A percentile compares a stretch with the other conserved stretches of the same genome.
Conservation (phyloP, 2,329 filamentous ascomycete genomes). For the Domatiomyces catenatus region DNA sequence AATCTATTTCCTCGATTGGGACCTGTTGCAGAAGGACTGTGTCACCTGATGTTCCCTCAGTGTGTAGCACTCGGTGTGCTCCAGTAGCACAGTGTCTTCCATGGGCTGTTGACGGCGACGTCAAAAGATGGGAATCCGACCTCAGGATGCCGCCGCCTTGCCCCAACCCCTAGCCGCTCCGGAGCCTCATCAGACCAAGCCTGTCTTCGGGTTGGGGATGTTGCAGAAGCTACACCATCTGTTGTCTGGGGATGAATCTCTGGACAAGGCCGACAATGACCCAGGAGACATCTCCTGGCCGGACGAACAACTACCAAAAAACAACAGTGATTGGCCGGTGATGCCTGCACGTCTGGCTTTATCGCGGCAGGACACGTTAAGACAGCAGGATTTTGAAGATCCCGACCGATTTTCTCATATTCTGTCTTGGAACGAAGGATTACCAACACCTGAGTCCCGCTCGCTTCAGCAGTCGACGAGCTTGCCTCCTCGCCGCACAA, state of each 20-base stretch:
- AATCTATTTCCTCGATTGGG: background rate
- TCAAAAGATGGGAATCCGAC: conserved; percentile 14
- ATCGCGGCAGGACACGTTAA: conserved; percentile 63
- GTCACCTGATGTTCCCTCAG: background rate
- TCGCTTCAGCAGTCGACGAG: conserved; percentile 21
- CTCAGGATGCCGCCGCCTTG: conserved; percentile 10
- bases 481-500: conserved; percentile 27
- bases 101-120: background rate
- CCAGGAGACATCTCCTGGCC: background rate
- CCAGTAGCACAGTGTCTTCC: background rate
- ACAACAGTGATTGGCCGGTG: conserved; percentile 5
- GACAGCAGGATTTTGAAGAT: conserved; percentile 66
- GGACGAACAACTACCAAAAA: background rate
- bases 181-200: conserved; percentile 10
- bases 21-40: background rate
- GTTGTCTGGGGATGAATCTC: conserved; percentile 11
- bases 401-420: conserved; percentile 56
- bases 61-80: background rate
- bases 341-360: conserved; percentile 55
- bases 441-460: conserved; percentile 53
- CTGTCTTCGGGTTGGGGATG: conserved; percentile 27
- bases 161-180: conserved; percentile 8
- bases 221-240: conserved; percentile 27
- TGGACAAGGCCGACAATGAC: background rate
- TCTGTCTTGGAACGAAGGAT: conserved; percentile 45